A percentile compares a stretch with the other conserved stretches of the same genome.
Conservation (phyloP, 2,329 filamentous ascomycete genomes). For the Dendryphion nanum region DNA sequence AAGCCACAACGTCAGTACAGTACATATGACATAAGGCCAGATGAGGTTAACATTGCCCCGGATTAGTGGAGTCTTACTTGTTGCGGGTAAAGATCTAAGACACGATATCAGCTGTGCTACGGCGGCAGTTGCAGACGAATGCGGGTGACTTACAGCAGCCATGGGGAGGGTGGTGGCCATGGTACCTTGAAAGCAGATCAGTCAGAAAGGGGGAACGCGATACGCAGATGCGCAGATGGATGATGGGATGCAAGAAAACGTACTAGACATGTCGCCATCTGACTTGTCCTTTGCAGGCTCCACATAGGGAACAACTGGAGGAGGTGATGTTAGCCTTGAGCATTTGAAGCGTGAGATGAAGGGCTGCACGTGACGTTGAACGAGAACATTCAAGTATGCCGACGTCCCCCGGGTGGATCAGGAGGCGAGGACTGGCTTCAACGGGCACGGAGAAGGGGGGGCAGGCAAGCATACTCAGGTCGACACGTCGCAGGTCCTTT, state of each 20-base stretch:
- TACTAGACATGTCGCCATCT: constrained; percentile 69
- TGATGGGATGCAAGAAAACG: constrained; percentile 31
- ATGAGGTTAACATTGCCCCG: too few relatives aligned
- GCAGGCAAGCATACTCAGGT: constrained; percentile 59
- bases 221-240: not conserved
- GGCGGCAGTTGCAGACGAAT: constrained; percentile 6
- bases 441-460: not conserved
- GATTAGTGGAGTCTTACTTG: constrained; percentile 61
- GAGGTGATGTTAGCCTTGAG: constrained; percentile 13
- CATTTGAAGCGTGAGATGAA: constrained; percentile 27
- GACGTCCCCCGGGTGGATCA: not conserved
- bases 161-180: constrained; percentile 83
- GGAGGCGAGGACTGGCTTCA: not conserved
- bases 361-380: constrained; percentile 1
- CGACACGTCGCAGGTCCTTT: constrained; percentile 73
- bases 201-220: too few relatives aligned
- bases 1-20: constrained; percentile 14
- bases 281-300: constrained; percentile 66
- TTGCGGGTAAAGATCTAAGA: constrained; percentile 82
- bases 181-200: too few relatives aligned
- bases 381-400: not conserved
- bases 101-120: constrained; percentile 27
- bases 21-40: constrained; percentile 2
- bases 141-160: constrained; percentile 66
- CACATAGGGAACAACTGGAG: constrained; percentile 81